These are phyloP conservation scores for Penicillium sp. DNA, from an alignment of 2,329 filamentous ascomycete species.

Conservation along the genomic window DNA sequence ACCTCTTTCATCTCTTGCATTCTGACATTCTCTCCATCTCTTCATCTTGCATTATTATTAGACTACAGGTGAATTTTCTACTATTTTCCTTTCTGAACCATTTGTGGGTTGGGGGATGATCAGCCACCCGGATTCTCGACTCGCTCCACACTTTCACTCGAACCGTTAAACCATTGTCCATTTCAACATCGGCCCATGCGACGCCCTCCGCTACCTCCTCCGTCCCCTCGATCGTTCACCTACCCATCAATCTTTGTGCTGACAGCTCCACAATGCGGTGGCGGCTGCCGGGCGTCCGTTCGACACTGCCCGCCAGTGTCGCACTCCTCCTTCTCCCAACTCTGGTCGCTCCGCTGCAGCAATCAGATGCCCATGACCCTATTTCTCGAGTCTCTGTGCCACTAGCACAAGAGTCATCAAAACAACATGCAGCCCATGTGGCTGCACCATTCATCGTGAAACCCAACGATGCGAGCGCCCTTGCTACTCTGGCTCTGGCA, in stretches of 20 bases:
- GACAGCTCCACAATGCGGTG: slow-evolving; percentile 57
- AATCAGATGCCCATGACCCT: slow-evolving; percentile 36
- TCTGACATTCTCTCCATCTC: slow-evolving; percentile 1
- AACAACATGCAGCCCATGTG: slow-evolving; percentile 15
- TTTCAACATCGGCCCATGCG: slow-evolving; percentile 7
- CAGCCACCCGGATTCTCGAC: slow-evolving; percentile 22
- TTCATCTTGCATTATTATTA: neutral
- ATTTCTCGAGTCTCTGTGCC: slow-evolving; percentile 31
- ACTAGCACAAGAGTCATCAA: slow-evolving; percentile 16
- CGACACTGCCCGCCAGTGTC: slow-evolving; percentile 55
- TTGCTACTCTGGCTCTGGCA: slow-evolving; percentile 97
- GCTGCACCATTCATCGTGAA: slow-evolving; percentile 33
- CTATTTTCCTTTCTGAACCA: neutral
- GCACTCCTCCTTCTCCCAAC: slow-evolving; percentile 59
- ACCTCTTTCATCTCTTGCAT: neutral
- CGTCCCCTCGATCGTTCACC: neutral
- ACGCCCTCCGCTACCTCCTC: neutral
- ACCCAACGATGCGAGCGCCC: slow-evolving; percentile 78
- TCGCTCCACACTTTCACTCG: slow-evolving; percentile 18
- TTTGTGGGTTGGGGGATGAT: slow-evolving; percentile 23
- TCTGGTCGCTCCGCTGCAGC: slow-evolving; percentile 65
- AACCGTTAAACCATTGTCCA: slow-evolving; percentile 1
- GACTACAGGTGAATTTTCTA: neutral
- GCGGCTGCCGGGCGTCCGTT: slow-evolving; percentile 61
- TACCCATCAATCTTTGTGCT: slow-evolving; percentile 24